Conservation (phyloP, 2,329 filamentous ascomycete genomes). For the Exophiala bonariae region DNA sequence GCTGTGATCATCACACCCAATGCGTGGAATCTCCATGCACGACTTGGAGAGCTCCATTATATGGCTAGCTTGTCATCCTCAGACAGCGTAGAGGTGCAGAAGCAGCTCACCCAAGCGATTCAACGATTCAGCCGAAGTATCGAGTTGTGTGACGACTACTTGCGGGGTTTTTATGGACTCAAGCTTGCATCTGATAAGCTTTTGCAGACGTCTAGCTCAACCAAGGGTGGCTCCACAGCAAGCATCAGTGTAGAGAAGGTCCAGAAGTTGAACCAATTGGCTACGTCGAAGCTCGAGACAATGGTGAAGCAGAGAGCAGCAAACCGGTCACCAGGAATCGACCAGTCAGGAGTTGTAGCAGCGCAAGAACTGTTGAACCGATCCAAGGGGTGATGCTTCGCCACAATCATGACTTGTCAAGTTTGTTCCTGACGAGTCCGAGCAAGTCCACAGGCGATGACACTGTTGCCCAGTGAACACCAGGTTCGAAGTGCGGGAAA, state of each 20-base stretch:
- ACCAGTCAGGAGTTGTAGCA: constrained; percentile 42
- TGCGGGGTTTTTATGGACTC: constrained; percentile 89
- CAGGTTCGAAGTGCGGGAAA: neutral
- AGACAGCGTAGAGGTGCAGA: constrained; percentile 37
- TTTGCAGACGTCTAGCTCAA: constrained; percentile 13
- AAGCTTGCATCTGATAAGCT: constrained; percentile 48
- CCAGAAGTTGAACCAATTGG: constrained; percentile 37
- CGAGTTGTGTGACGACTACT: constrained; percentile 89
- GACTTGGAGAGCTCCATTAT: constrained; percentile 79
- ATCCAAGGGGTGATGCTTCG: constrained; percentile 19
- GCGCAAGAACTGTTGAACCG: constrained; percentile 41
- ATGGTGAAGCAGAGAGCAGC: constrained; percentile 38
- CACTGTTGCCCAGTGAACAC: too few species aligned
- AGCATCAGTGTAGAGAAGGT: constrained; percentile 21
- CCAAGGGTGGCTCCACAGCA: constrained; percentile 9
- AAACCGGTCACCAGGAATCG: constrained; percentile 33
- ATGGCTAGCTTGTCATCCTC: constrained; percentile 46
- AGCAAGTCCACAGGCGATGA: neutral
- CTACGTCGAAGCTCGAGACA: constrained; percentile 36
- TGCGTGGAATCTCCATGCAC: constrained; percentile 93
- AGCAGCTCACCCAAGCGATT: constrained; percentile 69
- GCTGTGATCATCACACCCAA: constrained; percentile 83
- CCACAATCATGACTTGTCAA: constrained; percentile 1
- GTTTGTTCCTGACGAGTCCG: constrained; percentile 4
- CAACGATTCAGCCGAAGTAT: constrained; percentile 87